phyloP scores from a whole-genome alignment of 202 grass and related monocot species.

The Alloteropsis angusta region DNA sequence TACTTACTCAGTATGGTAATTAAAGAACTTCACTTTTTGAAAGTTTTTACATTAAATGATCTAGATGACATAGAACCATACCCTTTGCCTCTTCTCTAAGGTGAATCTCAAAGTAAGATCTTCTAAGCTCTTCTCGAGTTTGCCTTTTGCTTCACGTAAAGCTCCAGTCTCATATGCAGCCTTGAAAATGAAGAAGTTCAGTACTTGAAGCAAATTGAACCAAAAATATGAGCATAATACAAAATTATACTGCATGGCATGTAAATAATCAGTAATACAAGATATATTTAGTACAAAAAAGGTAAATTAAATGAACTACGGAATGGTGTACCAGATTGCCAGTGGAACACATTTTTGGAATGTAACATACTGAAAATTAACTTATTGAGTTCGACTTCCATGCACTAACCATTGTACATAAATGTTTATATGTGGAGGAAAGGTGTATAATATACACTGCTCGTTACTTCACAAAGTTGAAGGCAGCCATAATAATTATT shows the following conservation, averaged over 20 bases:
- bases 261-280: neutral
- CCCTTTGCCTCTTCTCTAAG: slow-evolving; percentile 69
- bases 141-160: slow-evolving; percentile 76
- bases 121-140: slow-evolving; percentile 76
- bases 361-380: neutral
- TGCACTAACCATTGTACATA: neutral
- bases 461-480: neutral
- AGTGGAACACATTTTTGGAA: neutral
- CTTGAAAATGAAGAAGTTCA: slow-evolving; percentile 37
- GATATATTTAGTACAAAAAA: neutral
- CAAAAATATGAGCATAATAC: neutral
- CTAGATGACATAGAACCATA: slow-evolving; percentile 22
- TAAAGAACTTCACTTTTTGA: neutral
- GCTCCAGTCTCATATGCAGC: slow-evolving; percentile 77
- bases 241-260: neutral
- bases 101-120: slow-evolving; percentile 71
- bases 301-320: neutral
- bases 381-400: neutral
- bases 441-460: neutral
- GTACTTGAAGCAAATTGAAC: neutral
- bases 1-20: neutral
- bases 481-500: neutral
- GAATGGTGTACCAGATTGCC: neutral
- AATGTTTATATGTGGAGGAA: neutral
- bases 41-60: neutral